phyloP scores from a whole-genome alignment of 306 rosid genomes.

The Cucurbita maxima region DNA sequence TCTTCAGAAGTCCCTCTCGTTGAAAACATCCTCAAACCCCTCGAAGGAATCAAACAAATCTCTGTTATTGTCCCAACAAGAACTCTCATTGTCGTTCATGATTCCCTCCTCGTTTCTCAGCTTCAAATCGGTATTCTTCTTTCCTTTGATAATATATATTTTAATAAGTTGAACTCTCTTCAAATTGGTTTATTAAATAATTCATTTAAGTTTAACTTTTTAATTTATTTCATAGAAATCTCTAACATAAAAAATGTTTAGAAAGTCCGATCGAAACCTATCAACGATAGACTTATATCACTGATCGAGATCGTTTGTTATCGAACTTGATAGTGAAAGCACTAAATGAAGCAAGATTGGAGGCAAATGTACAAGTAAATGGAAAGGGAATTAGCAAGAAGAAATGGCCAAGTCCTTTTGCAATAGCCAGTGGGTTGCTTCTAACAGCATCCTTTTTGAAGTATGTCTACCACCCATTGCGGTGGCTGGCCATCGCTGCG shows the following conservation, averaged over 20 bases:
- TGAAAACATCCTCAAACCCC: slow-evolving; percentile 38
- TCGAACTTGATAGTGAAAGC: slow-evolving; percentile 47
- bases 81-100: slow-evolving; percentile 76
- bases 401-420: slow-evolving; percentile 70
- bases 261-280: too few relatives aligned
- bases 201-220: too few relatives aligned
- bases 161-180: too few relatives aligned
- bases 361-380: slow-evolving; percentile 46
- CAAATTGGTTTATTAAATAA: too few relatives aligned
- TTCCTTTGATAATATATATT: neutral
- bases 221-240: too few relatives aligned
- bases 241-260: too few relatives aligned
- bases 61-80: slow-evolving; percentile 59
- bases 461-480: slow-evolving; percentile 40
- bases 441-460: slow-evolving; percentile 48
- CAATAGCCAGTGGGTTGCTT: slow-evolving; percentile 44
- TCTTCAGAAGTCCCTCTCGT: slow-evolving; percentile 59
- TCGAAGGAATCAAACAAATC: slow-evolving; percentile 57
- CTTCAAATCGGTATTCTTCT: slow-evolving; percentile 53
- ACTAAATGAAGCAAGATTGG: slow-evolving; percentile 57
- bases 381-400: slow-evolving; percentile 35
- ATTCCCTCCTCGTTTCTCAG: slow-evolving; percentile 48
- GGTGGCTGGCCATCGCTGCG: slow-evolving; percentile 59
- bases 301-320: too few relatives aligned
- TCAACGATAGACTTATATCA: too few relatives aligned